A percentile compares a stretch with the other conserved stretches of the same genome.
Evolutionary conservation across 2,329 filamentous ascomycete genomes (phyloP).

Genomic region (Fulvia fulva): DNA sequence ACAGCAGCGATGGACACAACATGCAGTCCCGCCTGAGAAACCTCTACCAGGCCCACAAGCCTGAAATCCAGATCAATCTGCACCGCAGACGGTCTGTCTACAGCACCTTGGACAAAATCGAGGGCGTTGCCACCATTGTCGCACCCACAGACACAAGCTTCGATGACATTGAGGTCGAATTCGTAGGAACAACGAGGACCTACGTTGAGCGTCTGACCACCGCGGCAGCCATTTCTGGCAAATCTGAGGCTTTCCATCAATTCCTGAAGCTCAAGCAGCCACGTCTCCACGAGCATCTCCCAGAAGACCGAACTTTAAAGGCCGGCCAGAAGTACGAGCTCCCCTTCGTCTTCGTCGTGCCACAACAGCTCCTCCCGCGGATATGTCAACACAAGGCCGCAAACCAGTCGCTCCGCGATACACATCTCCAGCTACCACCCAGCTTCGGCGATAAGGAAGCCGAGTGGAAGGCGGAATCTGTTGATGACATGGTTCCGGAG

Average conservation of each 20-base stretch:
- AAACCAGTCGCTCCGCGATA: conserved; percentile 50
- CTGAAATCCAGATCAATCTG: conserved; percentile 43
- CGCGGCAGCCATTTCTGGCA: conserved; percentile 50
- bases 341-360: conserved; percentile 62
- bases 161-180: conserved; percentile 56
- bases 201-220: conserved; percentile 53
- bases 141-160: conserved; percentile 52
- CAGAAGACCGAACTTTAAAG: conserved; percentile 51
- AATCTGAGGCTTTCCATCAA: conserved; percentile 54
- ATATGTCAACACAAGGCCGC: conserved; percentile 53
- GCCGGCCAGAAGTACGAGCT: conserved; percentile 56
- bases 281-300: conserved; percentile 50
- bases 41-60: conserved; percentile 32
- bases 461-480: conserved; percentile 38
- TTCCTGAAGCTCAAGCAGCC: conserved; percentile 62
- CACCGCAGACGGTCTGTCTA: conserved; percentile 42
- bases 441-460: conserved; percentile 51
- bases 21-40: conserved; percentile 27
- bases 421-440: conserved; percentile 58
- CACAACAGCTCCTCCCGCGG: conserved; percentile 56
- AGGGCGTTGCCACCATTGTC: conserved; percentile 51
- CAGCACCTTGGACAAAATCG: conserved; percentile 56
- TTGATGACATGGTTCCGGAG: conserved; percentile 60
- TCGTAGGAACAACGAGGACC: conserved; percentile 52
- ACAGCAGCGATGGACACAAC: conserved; percentile 15